Percentiles rank a stretch among this genome's conserved stretches.
phyloP scores from a whole-genome alignment of 2,329 filamentous ascomycete species.

The Cytospora schulzeri region DNA sequence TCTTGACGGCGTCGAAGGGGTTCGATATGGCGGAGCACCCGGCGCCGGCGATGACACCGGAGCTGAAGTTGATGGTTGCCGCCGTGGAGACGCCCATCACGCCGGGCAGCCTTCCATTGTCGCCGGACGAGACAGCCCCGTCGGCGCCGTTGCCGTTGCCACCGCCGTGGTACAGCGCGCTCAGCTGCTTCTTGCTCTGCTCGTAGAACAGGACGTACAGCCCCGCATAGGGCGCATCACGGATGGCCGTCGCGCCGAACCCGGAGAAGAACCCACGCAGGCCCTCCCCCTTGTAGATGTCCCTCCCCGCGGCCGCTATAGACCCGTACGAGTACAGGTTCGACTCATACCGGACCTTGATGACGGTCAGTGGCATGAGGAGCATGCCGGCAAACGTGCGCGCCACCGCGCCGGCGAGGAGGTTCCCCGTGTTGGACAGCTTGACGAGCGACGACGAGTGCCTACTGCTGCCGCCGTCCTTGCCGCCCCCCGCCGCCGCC shows the following conservation, averaged over 20 bases:
- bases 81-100: slow-evolving; percentile 47
- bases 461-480: slow-evolving; percentile 59
- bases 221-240: slow-evolving; percentile 96
- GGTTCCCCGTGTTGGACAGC: slow-evolving; percentile 80
- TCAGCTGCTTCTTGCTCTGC: slow-evolving; percentile 69
- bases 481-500: too few relatives aligned
- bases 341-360: slow-evolving; percentile 95
- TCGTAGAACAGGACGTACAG: slow-evolving; percentile 96
- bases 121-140: slow-evolving; percentile 2
- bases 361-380: slow-evolving; percentile 93
- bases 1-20: slow-evolving; percentile 96
- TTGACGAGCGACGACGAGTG: slow-evolving; percentile 76
- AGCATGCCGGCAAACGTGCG: slow-evolving; percentile 85
- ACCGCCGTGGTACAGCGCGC: slow-evolving; percentile 32
- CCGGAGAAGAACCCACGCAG: slow-evolving; percentile 86
- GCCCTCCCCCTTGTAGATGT: slow-evolving; percentile 75
- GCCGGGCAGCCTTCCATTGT: slow-evolving; percentile 5
- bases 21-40: slow-evolving; percentile 89
- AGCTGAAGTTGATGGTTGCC: slow-evolving; percentile 80
- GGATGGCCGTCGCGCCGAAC: slow-evolving; percentile 88
- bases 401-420: slow-evolving; percentile 81
- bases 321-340: slow-evolving; percentile 83
- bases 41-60: slow-evolving; percentile 78
- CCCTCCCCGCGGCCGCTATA: slow-evolving; percentile 68
- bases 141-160: neutral